These are phyloP conservation scores for Cercospora canescens DNA, from an alignment of 2,329 filamentous ascomycete genomes.

Conservation along the genomic window DNA sequence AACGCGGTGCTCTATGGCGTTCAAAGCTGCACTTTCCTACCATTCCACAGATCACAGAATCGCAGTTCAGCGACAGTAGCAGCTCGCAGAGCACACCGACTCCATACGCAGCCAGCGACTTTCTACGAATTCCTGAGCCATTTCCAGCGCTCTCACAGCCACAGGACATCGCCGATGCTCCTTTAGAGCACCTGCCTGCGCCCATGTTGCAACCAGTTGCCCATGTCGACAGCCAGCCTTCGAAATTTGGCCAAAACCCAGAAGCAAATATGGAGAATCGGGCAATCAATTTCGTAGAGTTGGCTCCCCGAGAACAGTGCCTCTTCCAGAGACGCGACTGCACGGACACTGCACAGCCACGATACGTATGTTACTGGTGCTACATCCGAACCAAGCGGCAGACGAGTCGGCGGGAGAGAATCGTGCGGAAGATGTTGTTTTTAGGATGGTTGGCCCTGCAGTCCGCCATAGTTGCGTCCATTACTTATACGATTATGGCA, in stretches of 20 bases:
- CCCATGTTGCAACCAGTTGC: not conserved
- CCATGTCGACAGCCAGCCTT: not conserved
- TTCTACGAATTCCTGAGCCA: not conserved
- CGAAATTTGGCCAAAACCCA: not conserved
- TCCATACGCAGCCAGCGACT: not conserved
- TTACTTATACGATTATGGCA: conserved; percentile 1
- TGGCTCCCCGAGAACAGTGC: not conserved
- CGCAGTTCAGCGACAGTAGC: not conserved
- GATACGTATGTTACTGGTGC: not conserved
- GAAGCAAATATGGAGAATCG: not conserved
- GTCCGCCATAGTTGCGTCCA: not conserved
- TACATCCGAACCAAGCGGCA: not conserved
- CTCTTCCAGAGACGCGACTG: not conserved
- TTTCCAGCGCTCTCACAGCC: not conserved
- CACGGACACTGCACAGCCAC: not conserved
- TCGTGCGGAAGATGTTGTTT: not conserved
- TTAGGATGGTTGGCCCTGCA: not conserved
- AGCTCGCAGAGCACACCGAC: not conserved
- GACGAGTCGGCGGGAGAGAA: not conserved
- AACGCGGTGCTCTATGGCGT: not conserved
- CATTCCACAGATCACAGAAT: not conserved
- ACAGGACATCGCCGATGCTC: not conserved
- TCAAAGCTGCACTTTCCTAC: not conserved
- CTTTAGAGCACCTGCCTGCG: not conserved
- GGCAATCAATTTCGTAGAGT: not conserved